A percentile compares a stretch with the other conserved stretches of the same genome.
phyloP scores from a whole-genome alignment of 2,329 filamentous ascomycete genomes.

The Diaporthe eres region DNA sequence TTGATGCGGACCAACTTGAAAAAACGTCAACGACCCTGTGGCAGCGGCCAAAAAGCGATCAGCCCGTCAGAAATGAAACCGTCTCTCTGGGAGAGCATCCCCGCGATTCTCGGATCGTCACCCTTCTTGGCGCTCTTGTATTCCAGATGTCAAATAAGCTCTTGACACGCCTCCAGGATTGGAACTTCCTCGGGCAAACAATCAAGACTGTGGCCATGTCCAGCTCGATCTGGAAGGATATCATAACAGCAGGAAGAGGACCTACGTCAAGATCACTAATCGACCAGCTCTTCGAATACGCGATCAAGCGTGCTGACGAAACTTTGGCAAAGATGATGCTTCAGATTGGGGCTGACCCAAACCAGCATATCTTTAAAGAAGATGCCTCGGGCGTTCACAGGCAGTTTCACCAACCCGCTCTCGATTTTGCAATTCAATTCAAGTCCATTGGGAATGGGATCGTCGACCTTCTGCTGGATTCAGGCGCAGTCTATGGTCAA shows the following conservation, averaged over 20 bases:
- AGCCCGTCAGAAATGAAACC: rapidly evolving
- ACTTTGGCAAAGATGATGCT: not conserved
- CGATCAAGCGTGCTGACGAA: rapidly evolving
- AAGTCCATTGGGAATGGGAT: rapidly evolving
- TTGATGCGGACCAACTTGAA: not conserved
- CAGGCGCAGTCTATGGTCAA: not conserved
- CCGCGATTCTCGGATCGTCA: not conserved
- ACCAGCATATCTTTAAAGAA: not conserved
- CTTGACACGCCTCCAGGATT: no score
- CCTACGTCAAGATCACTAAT: not conserved
- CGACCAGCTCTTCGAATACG: not conserved
- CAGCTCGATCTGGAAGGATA: not conserved
- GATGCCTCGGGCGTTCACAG: no score
- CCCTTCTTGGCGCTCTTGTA: not conserved
- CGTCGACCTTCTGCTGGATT: not conserved
- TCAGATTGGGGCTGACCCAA: not conserved
- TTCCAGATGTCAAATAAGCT: constrained; percentile 4
- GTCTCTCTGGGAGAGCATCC: rapidly evolving
- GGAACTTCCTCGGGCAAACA: not conserved
- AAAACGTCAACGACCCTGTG: no score
- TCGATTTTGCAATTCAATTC: not conserved
- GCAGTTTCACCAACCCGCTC: not conserved
- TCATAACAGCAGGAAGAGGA: not conserved
- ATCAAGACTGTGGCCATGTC: not conserved
- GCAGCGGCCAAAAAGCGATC: not conserved